phyloP scores from a whole-genome alignment of 2,329 filamentous ascomycete species.

The Aspergillus fructus region DNA sequence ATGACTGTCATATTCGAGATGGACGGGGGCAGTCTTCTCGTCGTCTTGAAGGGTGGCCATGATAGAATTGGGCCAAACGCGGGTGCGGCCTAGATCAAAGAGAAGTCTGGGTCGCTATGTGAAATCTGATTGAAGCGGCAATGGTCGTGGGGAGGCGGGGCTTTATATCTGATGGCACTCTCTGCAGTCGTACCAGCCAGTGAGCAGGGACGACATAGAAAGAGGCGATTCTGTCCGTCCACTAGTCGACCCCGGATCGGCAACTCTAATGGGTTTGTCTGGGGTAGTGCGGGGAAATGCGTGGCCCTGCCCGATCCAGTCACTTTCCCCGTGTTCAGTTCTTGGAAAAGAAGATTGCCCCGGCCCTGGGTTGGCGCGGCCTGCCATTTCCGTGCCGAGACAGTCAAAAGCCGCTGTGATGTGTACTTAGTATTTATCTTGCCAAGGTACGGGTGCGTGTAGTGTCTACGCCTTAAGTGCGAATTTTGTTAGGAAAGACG shows the following conservation, averaged over 20 bases:
- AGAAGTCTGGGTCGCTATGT: too few relatives aligned
- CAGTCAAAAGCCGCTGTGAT: background rate
- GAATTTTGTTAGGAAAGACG: too few relatives aligned
- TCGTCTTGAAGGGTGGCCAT: background rate
- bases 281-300: background rate
- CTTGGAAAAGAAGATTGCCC: background rate
- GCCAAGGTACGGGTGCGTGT: too few relatives aligned
- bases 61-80: too few relatives aligned
- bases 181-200: background rate
- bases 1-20: too few relatives aligned
- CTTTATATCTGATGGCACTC: background rate
- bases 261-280: background rate
- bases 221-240: background rate
- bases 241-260: background rate
- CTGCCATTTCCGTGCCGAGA: background rate
- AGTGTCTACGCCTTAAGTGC: too few relatives aligned
- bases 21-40: slow-evolving; percentile 1
- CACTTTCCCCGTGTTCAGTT: background rate
- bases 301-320: background rate
- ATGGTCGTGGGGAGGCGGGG: background rate
- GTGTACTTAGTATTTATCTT: too few relatives aligned
- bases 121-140: background rate
- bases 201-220: background rate
- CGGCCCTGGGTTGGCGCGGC: background rate
- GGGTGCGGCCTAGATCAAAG: too few relatives aligned